Percentiles rank a stretch among this genome's conserved stretches.
Evolutionary conservation across 257 asterid genomes (phyloP).

Genomic region (Cruciata laevipes): DNA sequence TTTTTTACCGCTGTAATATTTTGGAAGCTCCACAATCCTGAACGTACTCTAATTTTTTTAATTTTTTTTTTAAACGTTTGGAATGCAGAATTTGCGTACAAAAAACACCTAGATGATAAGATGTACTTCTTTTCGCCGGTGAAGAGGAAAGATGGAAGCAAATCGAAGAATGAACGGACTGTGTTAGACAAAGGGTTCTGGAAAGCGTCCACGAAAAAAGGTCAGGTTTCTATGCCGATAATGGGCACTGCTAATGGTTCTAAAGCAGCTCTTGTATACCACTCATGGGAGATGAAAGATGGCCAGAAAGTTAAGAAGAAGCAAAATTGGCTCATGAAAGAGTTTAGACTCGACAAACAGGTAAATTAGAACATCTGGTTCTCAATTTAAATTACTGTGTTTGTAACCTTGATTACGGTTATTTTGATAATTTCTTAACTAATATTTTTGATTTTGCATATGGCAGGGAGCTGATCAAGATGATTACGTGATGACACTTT

Average conservation of each 20-base stretch:
- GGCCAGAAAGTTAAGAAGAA: background rate
- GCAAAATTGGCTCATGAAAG: conserved; percentile 1
- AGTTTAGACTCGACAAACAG: background rate
- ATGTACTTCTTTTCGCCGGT: conserved; percentile 1
- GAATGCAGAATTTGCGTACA: background rate
- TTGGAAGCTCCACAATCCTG: too few relatives aligned
- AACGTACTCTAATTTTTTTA: background rate
- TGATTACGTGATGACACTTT: background rate
- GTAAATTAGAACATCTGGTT: background rate
- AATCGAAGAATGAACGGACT: background rate
- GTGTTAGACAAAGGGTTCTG: background rate
- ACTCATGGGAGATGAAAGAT: background rate
- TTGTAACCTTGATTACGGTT: too few relatives aligned
- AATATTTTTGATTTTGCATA: background rate
- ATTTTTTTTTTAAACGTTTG: background rate
- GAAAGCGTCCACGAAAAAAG: background rate
- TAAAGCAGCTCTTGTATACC: background rate
- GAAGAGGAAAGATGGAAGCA: conserved; percentile 3
- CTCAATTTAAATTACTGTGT: too few relatives aligned
- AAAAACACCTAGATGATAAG: background rate
- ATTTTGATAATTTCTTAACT: background rate
- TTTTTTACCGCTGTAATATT: background rate
- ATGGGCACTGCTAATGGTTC: background rate
- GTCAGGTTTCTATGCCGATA: background rate
- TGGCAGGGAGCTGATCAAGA: background rate